phyloP scores from a whole-genome alignment of 2,329 filamentous ascomycete species.

The Epichloe brachyelytri region DNA sequence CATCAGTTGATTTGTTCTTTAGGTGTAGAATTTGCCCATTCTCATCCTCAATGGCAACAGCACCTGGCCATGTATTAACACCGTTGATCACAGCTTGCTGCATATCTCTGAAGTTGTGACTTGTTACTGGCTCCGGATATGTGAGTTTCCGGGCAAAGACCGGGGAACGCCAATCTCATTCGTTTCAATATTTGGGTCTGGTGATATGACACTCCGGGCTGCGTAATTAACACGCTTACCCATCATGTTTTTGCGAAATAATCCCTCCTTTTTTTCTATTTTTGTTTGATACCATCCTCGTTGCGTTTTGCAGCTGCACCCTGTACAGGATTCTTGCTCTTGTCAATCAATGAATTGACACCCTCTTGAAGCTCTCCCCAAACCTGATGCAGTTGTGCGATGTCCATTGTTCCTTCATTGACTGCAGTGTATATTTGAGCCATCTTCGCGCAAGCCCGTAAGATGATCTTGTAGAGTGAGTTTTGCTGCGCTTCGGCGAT shows the following conservation, averaged over 20 bases:
- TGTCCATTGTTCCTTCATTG: slow-evolving; percentile 31
- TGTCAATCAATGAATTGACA: slow-evolving; percentile 88
- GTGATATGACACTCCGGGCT: slow-evolving; percentile 92
- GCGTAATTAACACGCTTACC: slow-evolving; percentile 99
- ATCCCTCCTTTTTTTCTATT: slow-evolving; percentile 93
- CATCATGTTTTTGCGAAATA: slow-evolving; percentile 99
- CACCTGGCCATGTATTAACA: slow-evolving; percentile 85
- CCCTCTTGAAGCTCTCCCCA: slow-evolving; percentile 77
- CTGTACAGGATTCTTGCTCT: slow-evolving; percentile 70
- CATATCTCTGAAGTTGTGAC: slow-evolving; percentile 91
- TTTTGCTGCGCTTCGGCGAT: slow-evolving; percentile 87
- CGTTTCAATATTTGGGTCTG: slow-evolving; percentile 96
- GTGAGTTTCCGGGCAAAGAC: slow-evolving; percentile 94
- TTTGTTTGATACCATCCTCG: slow-evolving; percentile 93
- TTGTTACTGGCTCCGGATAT: slow-evolving; percentile 93
- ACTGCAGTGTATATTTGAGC: slow-evolving; percentile 51
- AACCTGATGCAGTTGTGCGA: slow-evolving; percentile 65
- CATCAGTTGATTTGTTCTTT: slow-evolving; percentile 74
- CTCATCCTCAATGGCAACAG: slow-evolving; percentile 89
- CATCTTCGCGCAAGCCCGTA: slow-evolving; percentile 62
- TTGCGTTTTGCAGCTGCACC: slow-evolving; percentile 65
- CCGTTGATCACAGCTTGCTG: slow-evolving; percentile 95
- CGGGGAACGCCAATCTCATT: slow-evolving; percentile 98
- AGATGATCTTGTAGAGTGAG: slow-evolving; percentile 70
- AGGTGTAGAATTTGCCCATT: slow-evolving; percentile 84